Conservation (phyloP, 108 stramenopile genomes). For the Cyclostephanos tholiformis region DNA sequence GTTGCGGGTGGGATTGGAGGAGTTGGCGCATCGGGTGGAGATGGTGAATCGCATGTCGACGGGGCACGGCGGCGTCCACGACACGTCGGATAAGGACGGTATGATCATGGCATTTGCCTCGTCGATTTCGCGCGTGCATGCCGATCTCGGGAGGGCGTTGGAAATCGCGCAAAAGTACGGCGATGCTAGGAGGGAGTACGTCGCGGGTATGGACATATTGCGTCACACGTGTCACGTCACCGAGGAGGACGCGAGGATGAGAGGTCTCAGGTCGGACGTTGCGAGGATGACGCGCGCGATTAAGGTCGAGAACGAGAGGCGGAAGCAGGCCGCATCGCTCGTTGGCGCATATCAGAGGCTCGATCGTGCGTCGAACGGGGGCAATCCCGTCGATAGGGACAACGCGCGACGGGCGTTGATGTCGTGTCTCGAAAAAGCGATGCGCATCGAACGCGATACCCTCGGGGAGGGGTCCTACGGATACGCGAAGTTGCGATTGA, state of each 20-base stretch:
- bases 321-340: neutral
- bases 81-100: neutral
- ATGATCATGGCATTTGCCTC: conserved; percentile 13
- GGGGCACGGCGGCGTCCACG: neutral
- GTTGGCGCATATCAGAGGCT: conserved; percentile 28
- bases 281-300: conserved; percentile 31
- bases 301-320: conserved; percentile 21
- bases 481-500: conserved; percentile 36
- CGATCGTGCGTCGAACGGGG: neutral
- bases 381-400: conserved; percentile 12
- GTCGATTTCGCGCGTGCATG: conserved; percentile 26
- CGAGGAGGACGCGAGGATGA: conserved; percentile 18
- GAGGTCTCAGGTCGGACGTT: conserved; percentile 9
- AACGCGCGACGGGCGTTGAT: conserved; percentile 29
- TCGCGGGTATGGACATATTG: conserved; percentile 27
- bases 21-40: conserved; percentile 28
- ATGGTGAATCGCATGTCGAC: conserved; percentile 19
- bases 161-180: conserved; percentile 38
- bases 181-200: conserved; percentile 29
- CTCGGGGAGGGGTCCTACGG: conserved; percentile 45
- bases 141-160: conserved; percentile 27
- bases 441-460: conserved; percentile 40
- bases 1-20: conserved; percentile 30
- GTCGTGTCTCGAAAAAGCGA: conserved; percentile 13
- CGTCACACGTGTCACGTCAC: conserved; percentile 17